Evolutionary conservation across 2,329 filamentous ascomycete species (phyloP).

Genomic region (Hymenoscyphus scutula): DNA sequence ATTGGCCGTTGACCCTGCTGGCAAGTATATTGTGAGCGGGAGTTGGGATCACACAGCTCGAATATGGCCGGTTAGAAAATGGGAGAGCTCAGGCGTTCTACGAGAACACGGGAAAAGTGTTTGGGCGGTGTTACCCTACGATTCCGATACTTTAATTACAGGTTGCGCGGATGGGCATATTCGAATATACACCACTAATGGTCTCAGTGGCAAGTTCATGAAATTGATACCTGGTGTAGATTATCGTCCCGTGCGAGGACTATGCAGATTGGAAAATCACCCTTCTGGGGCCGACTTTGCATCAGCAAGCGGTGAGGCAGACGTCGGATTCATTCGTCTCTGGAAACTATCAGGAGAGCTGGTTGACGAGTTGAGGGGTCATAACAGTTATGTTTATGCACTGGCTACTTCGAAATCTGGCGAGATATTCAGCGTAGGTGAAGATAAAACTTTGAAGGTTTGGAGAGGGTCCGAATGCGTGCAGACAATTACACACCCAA

Average conservation of each 20-base stretch:
- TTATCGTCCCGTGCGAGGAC: slow-evolving; percentile 76
- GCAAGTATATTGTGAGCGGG: slow-evolving; percentile 78
- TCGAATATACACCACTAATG: slow-evolving; percentile 70
- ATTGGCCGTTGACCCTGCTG: slow-evolving; percentile 72
- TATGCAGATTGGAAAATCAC: slow-evolving; percentile 73
- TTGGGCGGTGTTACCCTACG: slow-evolving; percentile 86
- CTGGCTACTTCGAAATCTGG: slow-evolving; percentile 75
- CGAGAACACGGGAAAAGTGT: slow-evolving; percentile 78
- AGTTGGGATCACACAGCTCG: slow-evolving; percentile 90
- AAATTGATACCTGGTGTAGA: slow-evolving; percentile 64
- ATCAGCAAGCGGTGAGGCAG: slow-evolving; percentile 80
- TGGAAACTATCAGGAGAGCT: slow-evolving; percentile 81
- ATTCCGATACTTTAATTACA: slow-evolving; percentile 79
- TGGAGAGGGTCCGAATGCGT: slow-evolving; percentile 83
- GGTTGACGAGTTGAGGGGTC: slow-evolving; percentile 76
- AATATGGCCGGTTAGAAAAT: slow-evolving; percentile 81
- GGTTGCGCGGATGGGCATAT: slow-evolving; percentile 89
- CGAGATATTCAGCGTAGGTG: slow-evolving; percentile 85
- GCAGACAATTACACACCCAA: slow-evolving; percentile 95
- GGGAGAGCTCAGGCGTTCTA: slow-evolving; percentile 73
- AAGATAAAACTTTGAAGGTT: slow-evolving; percentile 88
- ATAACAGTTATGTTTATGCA: slow-evolving; percentile 94
- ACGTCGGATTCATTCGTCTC: slow-evolving; percentile 68
- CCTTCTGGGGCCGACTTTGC: slow-evolving; percentile 87
- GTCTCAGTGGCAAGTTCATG: slow-evolving; percentile 60